phyloP scores from a whole-genome alignment of 495 filamentous ascomycete species.

The Xylaria sp. region DNA sequence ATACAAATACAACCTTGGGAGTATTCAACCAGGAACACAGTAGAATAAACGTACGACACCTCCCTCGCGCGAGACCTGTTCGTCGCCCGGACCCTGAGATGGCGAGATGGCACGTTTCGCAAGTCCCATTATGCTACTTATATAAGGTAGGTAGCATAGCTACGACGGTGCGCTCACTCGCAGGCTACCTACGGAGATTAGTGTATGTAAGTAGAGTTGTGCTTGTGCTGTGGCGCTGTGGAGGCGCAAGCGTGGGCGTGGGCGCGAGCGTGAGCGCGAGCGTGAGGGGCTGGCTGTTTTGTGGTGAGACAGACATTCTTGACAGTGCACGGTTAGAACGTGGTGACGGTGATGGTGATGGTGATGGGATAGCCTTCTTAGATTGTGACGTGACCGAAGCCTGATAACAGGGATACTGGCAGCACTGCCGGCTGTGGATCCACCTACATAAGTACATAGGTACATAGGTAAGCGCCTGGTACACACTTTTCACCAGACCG shows the following conservation, averaged over 20 bases:
- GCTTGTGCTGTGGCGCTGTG: too few species aligned
- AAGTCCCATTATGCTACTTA: too few species aligned
- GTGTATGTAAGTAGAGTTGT: too few species aligned
- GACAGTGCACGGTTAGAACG: too few species aligned
- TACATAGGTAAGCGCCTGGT: background rate
- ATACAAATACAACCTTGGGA: too few species aligned
- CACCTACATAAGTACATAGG: too few species aligned
- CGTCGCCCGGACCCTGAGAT: background rate
- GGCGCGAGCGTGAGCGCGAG: background rate
- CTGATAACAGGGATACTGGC: background rate
- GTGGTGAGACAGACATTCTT: slow-evolving; percentile 23
- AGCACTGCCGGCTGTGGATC: background rate
- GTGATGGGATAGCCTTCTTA: background rate
- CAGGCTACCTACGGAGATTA: too few species aligned
- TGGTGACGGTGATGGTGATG: too few species aligned
- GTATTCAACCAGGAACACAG: background rate
- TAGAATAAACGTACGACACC: slow-evolving; percentile 14
- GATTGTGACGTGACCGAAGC: background rate
- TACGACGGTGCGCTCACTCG: background rate
- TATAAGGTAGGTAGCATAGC: background rate
- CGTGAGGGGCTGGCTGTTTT: slow-evolving; percentile 4
- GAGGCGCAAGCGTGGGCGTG: background rate
- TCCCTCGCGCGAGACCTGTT: background rate
- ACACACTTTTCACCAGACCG: background rate
- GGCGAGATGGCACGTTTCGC: background rate